phyloP scores from a whole-genome alignment of 208 protist genomes.

The Entamoeba invadens region DNA sequence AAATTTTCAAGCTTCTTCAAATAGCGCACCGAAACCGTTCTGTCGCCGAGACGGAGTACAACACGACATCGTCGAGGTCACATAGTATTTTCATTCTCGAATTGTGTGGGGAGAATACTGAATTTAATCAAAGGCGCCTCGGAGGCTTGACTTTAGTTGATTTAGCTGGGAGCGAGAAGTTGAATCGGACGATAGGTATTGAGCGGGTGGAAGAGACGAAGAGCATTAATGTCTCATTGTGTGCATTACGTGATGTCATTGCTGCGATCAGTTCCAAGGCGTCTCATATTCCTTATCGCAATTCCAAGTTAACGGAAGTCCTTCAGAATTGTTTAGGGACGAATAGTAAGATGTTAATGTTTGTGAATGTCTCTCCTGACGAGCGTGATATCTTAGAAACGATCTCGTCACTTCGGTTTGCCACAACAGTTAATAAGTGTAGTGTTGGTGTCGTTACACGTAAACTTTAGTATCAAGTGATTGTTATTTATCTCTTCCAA shows the following conservation, averaged over 20 bases:
- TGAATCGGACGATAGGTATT: background rate
- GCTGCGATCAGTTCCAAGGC: constrained; percentile 48
- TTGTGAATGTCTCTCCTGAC: constrained; percentile 53
- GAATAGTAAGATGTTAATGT: constrained; percentile 53
- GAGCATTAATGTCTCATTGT: constrained; percentile 66
- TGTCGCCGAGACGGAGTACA: background rate
- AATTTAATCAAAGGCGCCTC: background rate
- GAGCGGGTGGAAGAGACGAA: constrained; percentile 53
- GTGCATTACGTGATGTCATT: constrained; percentile 66
- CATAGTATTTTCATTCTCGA: background rate
- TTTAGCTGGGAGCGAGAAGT: constrained; percentile 64
- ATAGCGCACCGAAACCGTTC: background rate
- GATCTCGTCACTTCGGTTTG: constrained; percentile 57
- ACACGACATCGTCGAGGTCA: background rate
- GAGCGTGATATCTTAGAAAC: constrained; percentile 56
- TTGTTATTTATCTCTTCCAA: too few relatives aligned
- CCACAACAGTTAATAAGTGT: constrained; percentile 30
- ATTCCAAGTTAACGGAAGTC: constrained; percentile 57
- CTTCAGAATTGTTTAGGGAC: constrained; percentile 62
- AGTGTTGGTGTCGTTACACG: background rate
- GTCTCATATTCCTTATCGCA: constrained; percentile 14
- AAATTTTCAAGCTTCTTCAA: background rate
- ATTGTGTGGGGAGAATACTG: background rate
- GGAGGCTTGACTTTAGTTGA: constrained; percentile 57
- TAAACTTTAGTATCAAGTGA: background rate